A percentile compares a stretch with the other conserved stretches of the same genome.
Evolutionary conservation across 2,329 filamentous ascomycete species (phyloP).

Genomic region (Colletotrichum falcatum): DNA sequence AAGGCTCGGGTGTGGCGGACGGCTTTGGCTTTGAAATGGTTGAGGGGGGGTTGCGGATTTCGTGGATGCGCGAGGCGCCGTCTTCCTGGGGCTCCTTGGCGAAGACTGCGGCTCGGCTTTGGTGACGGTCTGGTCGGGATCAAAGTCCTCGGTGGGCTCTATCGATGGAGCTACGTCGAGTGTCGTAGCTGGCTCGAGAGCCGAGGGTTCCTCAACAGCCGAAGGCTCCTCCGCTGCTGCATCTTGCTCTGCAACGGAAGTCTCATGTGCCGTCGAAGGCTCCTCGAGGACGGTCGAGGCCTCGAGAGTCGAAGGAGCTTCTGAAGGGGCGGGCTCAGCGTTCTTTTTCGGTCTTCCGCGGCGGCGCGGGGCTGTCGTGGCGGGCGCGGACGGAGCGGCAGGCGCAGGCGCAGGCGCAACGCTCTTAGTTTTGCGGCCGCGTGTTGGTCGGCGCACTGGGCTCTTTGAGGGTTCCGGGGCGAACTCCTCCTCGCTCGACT

Average conservation of each 20-base stretch:
- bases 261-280: not conserved
- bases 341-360: conserved; percentile 58
- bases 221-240: conserved; percentile 17
- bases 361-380: conserved; percentile 46
- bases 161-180: conserved; percentile 25
- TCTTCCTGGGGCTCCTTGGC: conserved; percentile 67
- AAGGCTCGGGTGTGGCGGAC: conserved; percentile 68
- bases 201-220: conserved; percentile 61
- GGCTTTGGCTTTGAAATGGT: conserved; percentile 63
- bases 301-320: conserved; percentile 4
- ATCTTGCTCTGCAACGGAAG: conserved; percentile 1
- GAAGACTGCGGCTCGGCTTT: conserved; percentile 47
- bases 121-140: conserved; percentile 51
- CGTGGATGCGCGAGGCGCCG: conserved; percentile 55
- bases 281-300: conserved; percentile 5
- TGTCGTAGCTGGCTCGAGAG: conserved; percentile 33
- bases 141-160: conserved; percentile 53
- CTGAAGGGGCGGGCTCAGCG: conserved; percentile 48
- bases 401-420: conserved; percentile 59
- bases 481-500: conserved; percentile 81
- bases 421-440: conserved; percentile 56
- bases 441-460: conserved; percentile 62
- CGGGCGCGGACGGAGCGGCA: conserved; percentile 48
- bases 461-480: conserved; percentile 76
- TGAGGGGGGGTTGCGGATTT: conserved; percentile 53